These are phyloP conservation scores for Serendipita indica DNA, from an alignment of 768 basidiomycete genomes.

Conservation along the genomic window DNA sequence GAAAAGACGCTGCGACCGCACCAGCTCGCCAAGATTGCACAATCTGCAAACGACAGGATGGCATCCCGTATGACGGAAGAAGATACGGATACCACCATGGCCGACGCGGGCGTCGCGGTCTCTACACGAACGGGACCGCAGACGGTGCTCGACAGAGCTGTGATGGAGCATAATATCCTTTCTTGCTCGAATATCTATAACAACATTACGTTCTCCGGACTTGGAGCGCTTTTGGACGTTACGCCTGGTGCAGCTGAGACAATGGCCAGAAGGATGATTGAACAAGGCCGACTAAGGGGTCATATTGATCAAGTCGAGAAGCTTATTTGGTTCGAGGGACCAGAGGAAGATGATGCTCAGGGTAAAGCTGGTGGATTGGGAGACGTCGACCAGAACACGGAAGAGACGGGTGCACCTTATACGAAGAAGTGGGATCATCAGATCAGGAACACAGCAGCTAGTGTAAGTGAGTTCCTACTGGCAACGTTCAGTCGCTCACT, in stretches of 20 bases:
- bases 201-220: conserved; percentile 90
- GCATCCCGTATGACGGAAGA: conserved; percentile 52
- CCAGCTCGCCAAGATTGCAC: conserved; percentile 83
- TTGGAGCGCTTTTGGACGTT: conserved; percentile 78
- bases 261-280: conserved; percentile 98
- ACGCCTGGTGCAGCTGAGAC: conserved; percentile 89
- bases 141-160: conserved; percentile 90
- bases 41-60: conserved; percentile 68
- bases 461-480: conserved; percentile 34
- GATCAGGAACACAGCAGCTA: conserved; percentile 75
- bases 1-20: conserved; percentile 77
- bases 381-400: conserved; percentile 68
- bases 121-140: conserved; percentile 83
- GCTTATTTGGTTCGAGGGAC: conserved; percentile 84
- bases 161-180: conserved; percentile 96
- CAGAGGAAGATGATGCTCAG: conserved; percentile 83
- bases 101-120: conserved; percentile 32
- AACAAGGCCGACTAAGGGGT: conserved; percentile 85
- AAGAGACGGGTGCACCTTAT: conserved; percentile 77
- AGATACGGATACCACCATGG: conserved; percentile 27
- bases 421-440: conserved; percentile 95
- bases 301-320: conserved; percentile 93
- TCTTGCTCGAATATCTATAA: conserved; percentile 96
- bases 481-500: neutral
- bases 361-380: conserved; percentile 90